phyloP scores from a whole-genome alignment of 202 grass and related monocot genomes.

The Bolboschoenoplectus hybrid region DNA sequence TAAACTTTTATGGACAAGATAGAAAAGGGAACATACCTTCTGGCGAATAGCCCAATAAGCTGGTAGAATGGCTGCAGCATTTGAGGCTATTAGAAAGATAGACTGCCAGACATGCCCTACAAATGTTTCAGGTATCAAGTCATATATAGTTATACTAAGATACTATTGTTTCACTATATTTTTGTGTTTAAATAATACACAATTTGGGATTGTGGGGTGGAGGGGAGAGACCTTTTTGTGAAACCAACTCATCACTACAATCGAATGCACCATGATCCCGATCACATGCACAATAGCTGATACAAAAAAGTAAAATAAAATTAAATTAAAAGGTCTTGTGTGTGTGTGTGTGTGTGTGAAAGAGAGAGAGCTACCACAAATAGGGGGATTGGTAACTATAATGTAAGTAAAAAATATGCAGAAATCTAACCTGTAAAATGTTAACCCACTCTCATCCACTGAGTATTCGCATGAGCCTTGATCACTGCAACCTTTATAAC shows the following conservation, averaged over 20 bases:
- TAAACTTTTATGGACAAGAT: not conserved
- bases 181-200: slow-evolving; percentile 37
- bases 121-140: slow-evolving; percentile 36
- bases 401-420: slow-evolving; percentile 20
- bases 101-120: slow-evolving; percentile 94
- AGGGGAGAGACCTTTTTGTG: slow-evolving; percentile 62
- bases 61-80: slow-evolving; percentile 90
- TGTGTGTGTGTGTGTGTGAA: not conserved
- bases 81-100: slow-evolving; percentile 92
- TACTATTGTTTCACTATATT: not conserved
- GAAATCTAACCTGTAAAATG: slow-evolving; percentile 79
- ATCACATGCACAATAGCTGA: slow-evolving; percentile 84
- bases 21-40: slow-evolving; percentile 57
- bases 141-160: not conserved
- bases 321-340: slow-evolving; percentile 14
- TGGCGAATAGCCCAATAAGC: slow-evolving; percentile 85
- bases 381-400: not conserved
- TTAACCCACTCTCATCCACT: slow-evolving; percentile 87
- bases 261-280: slow-evolving; percentile 98
- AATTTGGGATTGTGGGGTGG: not conserved
- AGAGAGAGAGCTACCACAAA: not conserved
- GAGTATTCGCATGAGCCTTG: slow-evolving; percentile 77
- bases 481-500: slow-evolving; percentile 80
- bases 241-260: slow-evolving; percentile 88
- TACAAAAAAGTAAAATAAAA: slow-evolving; percentile 43